Conservation (phyloP, 2,329 filamentous ascomycete species). For the Trichophyton verrucosum region DNA sequence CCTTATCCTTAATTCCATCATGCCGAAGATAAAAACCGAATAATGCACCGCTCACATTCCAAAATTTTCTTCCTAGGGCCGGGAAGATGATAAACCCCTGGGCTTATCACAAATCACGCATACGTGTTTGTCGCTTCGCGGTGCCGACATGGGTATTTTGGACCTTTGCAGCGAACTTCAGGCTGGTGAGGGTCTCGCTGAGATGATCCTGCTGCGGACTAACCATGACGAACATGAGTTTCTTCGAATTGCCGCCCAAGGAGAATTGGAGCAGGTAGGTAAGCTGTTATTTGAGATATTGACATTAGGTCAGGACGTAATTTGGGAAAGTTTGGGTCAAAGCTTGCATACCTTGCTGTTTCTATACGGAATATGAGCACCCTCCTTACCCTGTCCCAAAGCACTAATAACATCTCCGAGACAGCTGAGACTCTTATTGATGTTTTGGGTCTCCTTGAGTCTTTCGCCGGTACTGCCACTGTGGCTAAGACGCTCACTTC, state of each 20-base stretch:
- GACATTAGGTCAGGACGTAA: not conserved
- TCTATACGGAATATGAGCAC: slow-evolving; percentile 76
- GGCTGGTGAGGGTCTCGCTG: slow-evolving; percentile 82
- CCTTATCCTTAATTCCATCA: not conserved
- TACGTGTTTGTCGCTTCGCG: slow-evolving; percentile 43
- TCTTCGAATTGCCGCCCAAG: slow-evolving; percentile 88
- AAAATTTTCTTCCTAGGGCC: not conserved
- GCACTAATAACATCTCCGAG: slow-evolving; percentile 90
- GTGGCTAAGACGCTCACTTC: slow-evolving; percentile 80
- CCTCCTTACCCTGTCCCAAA: slow-evolving; percentile 67
- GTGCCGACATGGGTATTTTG: slow-evolving; percentile 82
- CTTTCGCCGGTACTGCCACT: slow-evolving; percentile 76
- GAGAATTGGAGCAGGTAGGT: slow-evolving; percentile 93
- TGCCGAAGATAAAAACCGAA: not conserved
- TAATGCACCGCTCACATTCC: not conserved
- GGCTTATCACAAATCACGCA: slow-evolving; percentile 20
- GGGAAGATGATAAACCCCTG: not conserved
- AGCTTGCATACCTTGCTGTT: slow-evolving; percentile 64
- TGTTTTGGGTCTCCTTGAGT: slow-evolving; percentile 88
- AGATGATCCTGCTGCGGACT: slow-evolving; percentile 82
- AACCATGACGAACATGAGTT: slow-evolving; percentile 98
- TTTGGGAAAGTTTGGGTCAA: not conserved
- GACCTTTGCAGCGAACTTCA: slow-evolving; percentile 92
- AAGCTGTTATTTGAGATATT: slow-evolving; percentile 40
- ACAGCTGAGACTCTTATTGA: slow-evolving; percentile 89